Evolutionary conservation across 257 asterid genomes (phyloP).

Genomic region (Parsonsia alboflavescens): DNA sequence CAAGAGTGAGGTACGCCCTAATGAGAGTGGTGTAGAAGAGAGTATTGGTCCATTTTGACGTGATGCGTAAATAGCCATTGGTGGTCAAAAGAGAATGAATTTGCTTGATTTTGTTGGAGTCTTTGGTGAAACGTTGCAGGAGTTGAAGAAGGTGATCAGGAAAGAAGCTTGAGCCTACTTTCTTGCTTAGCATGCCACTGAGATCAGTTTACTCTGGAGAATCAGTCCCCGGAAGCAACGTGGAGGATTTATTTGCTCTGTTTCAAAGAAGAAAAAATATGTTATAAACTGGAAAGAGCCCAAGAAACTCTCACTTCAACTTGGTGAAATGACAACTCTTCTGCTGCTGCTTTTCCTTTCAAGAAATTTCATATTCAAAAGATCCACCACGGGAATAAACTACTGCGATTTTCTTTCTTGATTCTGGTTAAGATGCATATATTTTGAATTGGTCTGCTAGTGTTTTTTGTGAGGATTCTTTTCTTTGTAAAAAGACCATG

Average conservation of each 20-base stretch:
- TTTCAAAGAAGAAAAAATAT: too few relatives aligned
- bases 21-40: slow-evolving; percentile 73
- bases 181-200: background rate
- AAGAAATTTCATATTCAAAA: slow-evolving; percentile 77
- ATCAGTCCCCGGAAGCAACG: background rate
- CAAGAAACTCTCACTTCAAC: too few relatives aligned
- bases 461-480: background rate
- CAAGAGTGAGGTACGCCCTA: slow-evolving; percentile 46
- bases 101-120: slow-evolving; percentile 38
- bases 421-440: background rate
- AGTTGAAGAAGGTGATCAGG: slow-evolving; percentile 45
- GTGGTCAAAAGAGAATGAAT: slow-evolving; percentile 56
- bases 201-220: background rate
- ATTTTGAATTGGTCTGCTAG: background rate
- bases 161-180: background rate
- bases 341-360: slow-evolving; percentile 51
- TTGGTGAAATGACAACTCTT: slow-evolving; percentile 52
- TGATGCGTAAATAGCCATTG: slow-evolving; percentile 46
- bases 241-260: too few relatives aligned
- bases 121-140: slow-evolving; percentile 43
- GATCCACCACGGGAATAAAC: slow-evolving; percentile 44
- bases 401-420: background rate
- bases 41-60: slow-evolving; percentile 69
- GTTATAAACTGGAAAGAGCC: too few relatives aligned
- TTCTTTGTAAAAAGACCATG: background rate